Base-by-base conservation (phyloP, 1,139 yeast species). In the Zygosaccharomyces sapae region DNA sequence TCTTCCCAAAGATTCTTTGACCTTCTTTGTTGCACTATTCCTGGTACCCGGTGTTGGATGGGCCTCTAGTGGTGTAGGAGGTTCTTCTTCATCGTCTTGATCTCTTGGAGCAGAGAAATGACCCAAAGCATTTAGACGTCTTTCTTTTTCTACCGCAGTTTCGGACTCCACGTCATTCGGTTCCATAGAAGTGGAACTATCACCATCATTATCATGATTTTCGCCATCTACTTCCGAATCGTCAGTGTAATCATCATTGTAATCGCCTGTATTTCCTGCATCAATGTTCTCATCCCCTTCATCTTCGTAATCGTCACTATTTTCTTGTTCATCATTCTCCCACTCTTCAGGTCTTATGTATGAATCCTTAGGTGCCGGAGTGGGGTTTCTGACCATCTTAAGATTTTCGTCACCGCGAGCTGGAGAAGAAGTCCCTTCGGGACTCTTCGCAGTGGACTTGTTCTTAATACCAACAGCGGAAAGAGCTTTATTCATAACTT, bases 51-150 rank as follows among this genome's bases (percentile, higher is more conserved):
- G 42, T 27, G 6, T 4, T 12, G 27, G 31, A 8, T 35, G 51
- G 9, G 43, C 47, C 12, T 38, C 48, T 5, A 42, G 18, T 0
- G 52, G 44, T 5, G 47, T 46, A 8, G 52, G 52, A 5, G 46
- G 49, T 37, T 72, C 77, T 52, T 80, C 85, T 57, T 82, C 87
- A 56, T 82, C 88, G 56, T 79, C 79, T 22, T 71, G 75, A 43
- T 70, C 74, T 44, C 76, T 67, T 46, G 83, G 70, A 10, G 63
- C 67, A 2, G 71, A 66, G 2, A 70, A 68, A 24, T 76, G 68
- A 6, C 95, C 95, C 54, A 89, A 74, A 1, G 96, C 96, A 3
- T 92, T 90, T 53, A 87, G 68, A 55, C 97, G 77, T 61, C 96
- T 78, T 40, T 74, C 74, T 53, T 80, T 77, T 63, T 89, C 96